phyloP scores from a whole-genome alignment of 768 basidiomycete species.

The Lactarius psammicola region DNA sequence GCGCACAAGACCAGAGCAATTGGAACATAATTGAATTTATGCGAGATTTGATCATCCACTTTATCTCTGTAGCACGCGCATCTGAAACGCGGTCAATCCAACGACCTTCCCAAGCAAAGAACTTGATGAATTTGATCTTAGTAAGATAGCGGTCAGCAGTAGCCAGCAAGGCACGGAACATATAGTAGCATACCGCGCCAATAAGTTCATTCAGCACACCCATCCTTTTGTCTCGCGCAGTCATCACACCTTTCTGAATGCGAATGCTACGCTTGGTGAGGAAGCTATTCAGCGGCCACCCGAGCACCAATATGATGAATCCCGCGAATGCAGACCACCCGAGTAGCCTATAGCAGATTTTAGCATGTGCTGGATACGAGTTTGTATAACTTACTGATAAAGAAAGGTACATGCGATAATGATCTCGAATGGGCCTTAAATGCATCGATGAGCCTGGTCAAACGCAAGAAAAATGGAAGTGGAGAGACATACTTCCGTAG shows the following conservation, averaged over 20 bases:
- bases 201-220: conserved; percentile 76
- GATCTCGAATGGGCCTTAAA: conserved; percentile 70
- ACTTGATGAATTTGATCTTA: conserved; percentile 74
- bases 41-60: conserved; percentile 76
- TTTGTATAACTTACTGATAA: conserved; percentile 53
- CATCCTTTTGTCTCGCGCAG: conserved; percentile 74
- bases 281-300: conserved; percentile 70
- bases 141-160: neutral
- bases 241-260: conserved; percentile 57
- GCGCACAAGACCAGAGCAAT: conserved; percentile 70
- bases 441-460: neutral
- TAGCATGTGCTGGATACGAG: neutral
- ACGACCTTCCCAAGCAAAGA: conserved; percentile 77
- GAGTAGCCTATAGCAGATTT: conserved; percentile 46
- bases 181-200: conserved; percentile 46
- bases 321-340: conserved; percentile 75
- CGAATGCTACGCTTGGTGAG: conserved; percentile 58
- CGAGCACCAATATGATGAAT: conserved; percentile 60
- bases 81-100: conserved; percentile 70
- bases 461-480: conserved; percentile 4
- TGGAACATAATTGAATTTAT: conserved; percentile 72
- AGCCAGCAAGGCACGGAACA: neutral
- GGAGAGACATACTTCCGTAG: conserved; percentile 52
- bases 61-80: conserved; percentile 66
- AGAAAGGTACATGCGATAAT: conserved; percentile 69